phyloP scores from a whole-genome alignment of 2,329 filamentous ascomycete genomes.

The Incumbomyces lentus region DNA sequence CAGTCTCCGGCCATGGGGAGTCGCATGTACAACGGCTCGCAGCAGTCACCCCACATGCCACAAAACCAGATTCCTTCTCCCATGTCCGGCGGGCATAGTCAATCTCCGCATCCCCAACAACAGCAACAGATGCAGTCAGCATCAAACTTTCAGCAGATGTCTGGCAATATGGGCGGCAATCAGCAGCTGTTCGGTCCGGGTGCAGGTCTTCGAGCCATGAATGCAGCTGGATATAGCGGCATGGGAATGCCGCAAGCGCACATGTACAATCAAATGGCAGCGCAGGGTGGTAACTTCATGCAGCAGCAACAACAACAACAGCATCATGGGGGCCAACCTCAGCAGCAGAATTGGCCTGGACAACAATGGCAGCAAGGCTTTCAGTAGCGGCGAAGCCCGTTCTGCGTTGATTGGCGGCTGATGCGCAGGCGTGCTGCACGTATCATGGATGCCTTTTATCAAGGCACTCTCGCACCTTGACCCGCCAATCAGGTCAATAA shows the following conservation, averaged over 20 bases:
- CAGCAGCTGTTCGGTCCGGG: conserved; percentile 20
- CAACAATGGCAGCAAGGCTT: conserved; percentile 15
- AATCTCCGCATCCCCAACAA: conserved; percentile 15
- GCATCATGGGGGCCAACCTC: conserved; percentile 14
- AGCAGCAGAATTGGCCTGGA: conserved; percentile 17
- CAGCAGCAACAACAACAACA: conserved; percentile 8
- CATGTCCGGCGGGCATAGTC: conserved; percentile 13
- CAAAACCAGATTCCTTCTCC: conserved; percentile 21
- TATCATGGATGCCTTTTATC: too few relatives aligned
- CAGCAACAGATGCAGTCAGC: conserved; percentile 20
- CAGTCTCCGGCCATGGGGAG: conserved; percentile 40
- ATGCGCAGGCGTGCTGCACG: too few relatives aligned
- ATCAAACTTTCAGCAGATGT: conserved; percentile 7
- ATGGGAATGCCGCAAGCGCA: conserved; percentile 14
- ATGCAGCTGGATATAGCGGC: conserved; percentile 15
- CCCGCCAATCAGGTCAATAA: too few relatives aligned
- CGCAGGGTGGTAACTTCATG: conserved; percentile 17
- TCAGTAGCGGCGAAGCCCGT: conserved; percentile 6
- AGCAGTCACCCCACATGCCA: conserved; percentile 16
- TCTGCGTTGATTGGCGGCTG: too few relatives aligned
- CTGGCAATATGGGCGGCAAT: conserved; percentile 12
- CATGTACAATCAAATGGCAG: conserved; percentile 12
- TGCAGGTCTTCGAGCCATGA: conserved; percentile 20
- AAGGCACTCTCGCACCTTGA: too few relatives aligned
- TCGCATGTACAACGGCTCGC: conserved; percentile 24